Conservation (phyloP, 139 green algal species). For the Chlamydomonas sp. region DNA sequence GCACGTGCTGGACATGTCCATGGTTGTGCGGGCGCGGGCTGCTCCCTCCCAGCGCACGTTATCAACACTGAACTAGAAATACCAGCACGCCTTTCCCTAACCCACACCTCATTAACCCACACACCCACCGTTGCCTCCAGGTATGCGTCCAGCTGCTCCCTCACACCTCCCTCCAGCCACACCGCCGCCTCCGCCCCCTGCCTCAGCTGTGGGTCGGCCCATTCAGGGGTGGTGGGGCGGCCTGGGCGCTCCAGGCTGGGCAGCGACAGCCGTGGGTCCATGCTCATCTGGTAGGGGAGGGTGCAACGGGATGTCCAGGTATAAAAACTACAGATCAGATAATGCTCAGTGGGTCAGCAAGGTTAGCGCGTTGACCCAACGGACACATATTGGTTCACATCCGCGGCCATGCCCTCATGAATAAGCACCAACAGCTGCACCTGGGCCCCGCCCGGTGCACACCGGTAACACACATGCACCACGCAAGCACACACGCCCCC, state of each 20-base stretch:
- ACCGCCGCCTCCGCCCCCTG: not conserved
- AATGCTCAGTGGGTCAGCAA: too few species aligned
- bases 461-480: not conserved
- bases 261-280: not conserved
- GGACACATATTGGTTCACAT: too few species aligned
- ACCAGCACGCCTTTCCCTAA: not conserved
- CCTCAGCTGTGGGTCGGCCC: not conserved
- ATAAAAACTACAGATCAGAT: not conserved
- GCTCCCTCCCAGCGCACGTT: not conserved
- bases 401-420: too few species aligned
- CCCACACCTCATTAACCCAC: not conserved
- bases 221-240: not conserved
- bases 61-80: not conserved
- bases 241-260: not conserved
- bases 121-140: conserved; percentile 3
- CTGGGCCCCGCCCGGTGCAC: not conserved
- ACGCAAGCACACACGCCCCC: not conserved
- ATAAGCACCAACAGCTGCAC: not conserved
- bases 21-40: not conserved
- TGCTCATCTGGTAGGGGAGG: conserved; percentile 8
- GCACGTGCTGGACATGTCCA: too few species aligned
- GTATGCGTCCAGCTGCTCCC: conserved; percentile 26
- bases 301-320: not conserved
- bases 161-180: conserved; percentile 14
- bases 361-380: too few species aligned